Conservation (phyloP, 2,329 filamentous ascomycete species). For the Botrytis aclada region DNA sequence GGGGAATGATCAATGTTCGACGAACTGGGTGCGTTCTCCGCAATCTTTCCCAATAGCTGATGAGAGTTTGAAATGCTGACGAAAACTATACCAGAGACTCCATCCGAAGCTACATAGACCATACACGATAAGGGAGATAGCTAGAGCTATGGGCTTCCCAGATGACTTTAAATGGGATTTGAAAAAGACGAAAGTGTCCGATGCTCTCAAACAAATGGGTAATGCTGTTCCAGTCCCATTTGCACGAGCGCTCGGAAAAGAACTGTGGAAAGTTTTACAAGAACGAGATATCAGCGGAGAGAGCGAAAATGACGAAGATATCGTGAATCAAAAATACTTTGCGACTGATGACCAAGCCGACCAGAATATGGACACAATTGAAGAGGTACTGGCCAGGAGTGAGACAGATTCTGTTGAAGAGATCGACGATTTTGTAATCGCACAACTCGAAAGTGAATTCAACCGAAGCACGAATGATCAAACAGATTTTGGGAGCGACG, state of each 20-base stretch:
- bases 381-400: background rate
- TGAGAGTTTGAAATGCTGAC: background rate
- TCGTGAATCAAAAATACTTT: background rate
- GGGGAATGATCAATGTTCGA: background rate
- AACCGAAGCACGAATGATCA: background rate
- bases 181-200: background rate
- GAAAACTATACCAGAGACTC: slow-evolving; percentile 15
- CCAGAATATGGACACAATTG: rapidly evolving
- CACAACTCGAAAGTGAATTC: background rate
- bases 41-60: background rate
- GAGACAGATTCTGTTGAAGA: background rate
- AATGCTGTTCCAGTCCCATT: slow-evolving; percentile 17
- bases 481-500: background rate
- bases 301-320: background rate
- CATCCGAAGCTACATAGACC: slow-evolving; percentile 24
- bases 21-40: background rate
- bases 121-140: slow-evolving; percentile 22
- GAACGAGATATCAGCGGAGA: too few relatives aligned
- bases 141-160: slow-evolving; percentile 23
- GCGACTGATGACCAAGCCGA: background rate
- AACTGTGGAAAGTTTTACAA: slow-evolving; percentile 1
- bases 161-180: slow-evolving; percentile 25
- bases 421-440: background rate
- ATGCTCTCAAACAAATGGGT: slow-evolving; percentile 12
- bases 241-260: background rate